These are phyloP conservation scores for Kodamaea derodonti DNA, from an alignment of 1,139 yeast species.

Conservation along the genomic window DNA sequence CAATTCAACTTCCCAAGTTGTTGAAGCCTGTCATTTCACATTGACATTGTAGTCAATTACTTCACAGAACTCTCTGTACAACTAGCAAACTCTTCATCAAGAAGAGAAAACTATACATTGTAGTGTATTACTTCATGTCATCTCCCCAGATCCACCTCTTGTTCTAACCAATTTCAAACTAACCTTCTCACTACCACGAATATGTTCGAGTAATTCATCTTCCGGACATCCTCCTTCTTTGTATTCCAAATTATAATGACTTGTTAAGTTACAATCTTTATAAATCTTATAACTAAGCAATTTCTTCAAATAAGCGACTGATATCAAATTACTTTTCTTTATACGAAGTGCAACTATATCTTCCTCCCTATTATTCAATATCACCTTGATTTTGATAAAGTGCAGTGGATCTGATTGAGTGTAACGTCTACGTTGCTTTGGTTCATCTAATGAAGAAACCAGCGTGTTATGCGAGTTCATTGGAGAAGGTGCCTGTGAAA, in stretches of 20 bases:
- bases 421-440: background rate
- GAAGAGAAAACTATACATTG: no score
- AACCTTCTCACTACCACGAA: conserved; percentile 25
- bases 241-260: conserved; percentile 25
- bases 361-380: conserved; percentile 27
- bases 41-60: no score
- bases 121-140: no score
- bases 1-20: no score
- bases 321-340: conserved; percentile 22
- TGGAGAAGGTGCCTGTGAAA: background rate
- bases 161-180: conserved; percentile 24
- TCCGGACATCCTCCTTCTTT: conserved; percentile 14
- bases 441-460: background rate
- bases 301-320: conserved; percentile 29
- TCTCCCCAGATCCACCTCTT: conserved; percentile 1
- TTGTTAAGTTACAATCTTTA: conserved; percentile 27
- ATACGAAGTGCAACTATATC: conserved; percentile 32
- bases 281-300: conserved; percentile 31
- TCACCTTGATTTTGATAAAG: conserved; percentile 29
- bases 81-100: no score
- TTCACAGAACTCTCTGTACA: no score
- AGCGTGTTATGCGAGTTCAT: background rate
- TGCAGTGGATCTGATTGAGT: conserved; percentile 3
- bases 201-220: conserved; percentile 20
- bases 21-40: no score